Evolutionary conservation across 1,284 basidiomycete genomes (phyloP), one percentile per base, ranked within the genome.

Genomic region (Sutorius eximius): DNA sequence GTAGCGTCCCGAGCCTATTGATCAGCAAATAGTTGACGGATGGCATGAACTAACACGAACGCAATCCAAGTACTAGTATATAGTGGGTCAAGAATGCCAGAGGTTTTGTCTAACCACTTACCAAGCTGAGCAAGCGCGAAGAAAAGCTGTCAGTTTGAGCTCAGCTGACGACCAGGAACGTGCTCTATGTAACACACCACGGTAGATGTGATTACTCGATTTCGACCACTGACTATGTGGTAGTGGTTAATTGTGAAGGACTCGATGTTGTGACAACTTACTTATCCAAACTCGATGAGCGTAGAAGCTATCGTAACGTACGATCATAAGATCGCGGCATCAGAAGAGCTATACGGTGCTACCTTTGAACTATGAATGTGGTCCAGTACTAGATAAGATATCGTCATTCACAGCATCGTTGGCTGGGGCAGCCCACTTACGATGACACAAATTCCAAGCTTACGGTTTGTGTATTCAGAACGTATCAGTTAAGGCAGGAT

Each of bases 241-340:
- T 16, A 29, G 12, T 22, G 16, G 13, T 59, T 27, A 24, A 12
- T 0, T 20, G 4, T 18, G 10, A 46, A 20, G 3, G n/a, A 33
- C 24, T 27, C 24, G 22, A 18, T 6, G 3, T 6, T 7, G 2
- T 37, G 27, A 18, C 12, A 4, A 49, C 65, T 43, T 43, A 65
- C 64, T 66, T 63, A 69, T 66, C 65, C 65, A 66, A 3, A 66
- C 56, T 33, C 67, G 64, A 33, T 66, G 67, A 29, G 54, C 55
- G 20, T 66, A 66, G 41, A 66, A 66, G 45, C 67, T 68, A 41
- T 38, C 3, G 32, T 9, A 10, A 9, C 5, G 22, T 15, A 11
- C 4, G 5, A 34, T 20, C 18, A 20, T 45, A 27, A 45, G 29
- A 32, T 45, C 43, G 33, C 18, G 12, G 43, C 12, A 3, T 20